Evolutionary conservation across 83 land plant genomes (phyloP), one percentile per base, ranked within the genome.

Genomic region (Picea abies): DNA sequence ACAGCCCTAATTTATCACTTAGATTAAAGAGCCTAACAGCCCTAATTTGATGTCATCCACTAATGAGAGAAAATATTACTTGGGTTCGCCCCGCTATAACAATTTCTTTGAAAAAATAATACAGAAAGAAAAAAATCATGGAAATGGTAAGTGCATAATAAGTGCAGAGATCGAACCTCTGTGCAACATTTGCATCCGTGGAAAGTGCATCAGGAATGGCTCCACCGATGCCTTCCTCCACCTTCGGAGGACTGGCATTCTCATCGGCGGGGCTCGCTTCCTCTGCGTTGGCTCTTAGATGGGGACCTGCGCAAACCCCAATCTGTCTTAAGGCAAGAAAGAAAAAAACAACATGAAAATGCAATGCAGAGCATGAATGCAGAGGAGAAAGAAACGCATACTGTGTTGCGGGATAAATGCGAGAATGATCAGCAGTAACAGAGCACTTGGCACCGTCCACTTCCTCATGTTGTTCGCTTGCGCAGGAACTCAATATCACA

Each of bases 171-270:
- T 84, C 84, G 1, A 61, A 95, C 98, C 98, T 95, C 78, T 90
- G 86, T 11, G 60, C 93, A 22, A 95, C 98, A 83, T 95, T 92
- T 11, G 98, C 84, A 86, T 95, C 98, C 26, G 98, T 95, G 7
- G 96, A 87, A 58, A 95, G 81, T 3, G 94, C 98, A 79, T 84
- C 78, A 12, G 96, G 96, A 62, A 95, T 90, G 49, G 93, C 97
- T 0, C 96, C 88, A n/a, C 84, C 93, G 26, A 93, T 25, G 76
- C 89, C 87, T 41, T 95, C 94, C 78, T 95, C 98, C 23, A 95
- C 89, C 89, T 93, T 95, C 6, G 98, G 98, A 20, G 91, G 93
- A 88, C 88, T 86, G 41, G 66, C 91, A 10, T 83, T 65, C 67
- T 84, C 93, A 4, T 87, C 96, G 17, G 95, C 70, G 47, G 79